phyloP scores from a whole-genome alignment of 495 filamentous ascomycete genomes.

The Penicillium parvum region DNA sequence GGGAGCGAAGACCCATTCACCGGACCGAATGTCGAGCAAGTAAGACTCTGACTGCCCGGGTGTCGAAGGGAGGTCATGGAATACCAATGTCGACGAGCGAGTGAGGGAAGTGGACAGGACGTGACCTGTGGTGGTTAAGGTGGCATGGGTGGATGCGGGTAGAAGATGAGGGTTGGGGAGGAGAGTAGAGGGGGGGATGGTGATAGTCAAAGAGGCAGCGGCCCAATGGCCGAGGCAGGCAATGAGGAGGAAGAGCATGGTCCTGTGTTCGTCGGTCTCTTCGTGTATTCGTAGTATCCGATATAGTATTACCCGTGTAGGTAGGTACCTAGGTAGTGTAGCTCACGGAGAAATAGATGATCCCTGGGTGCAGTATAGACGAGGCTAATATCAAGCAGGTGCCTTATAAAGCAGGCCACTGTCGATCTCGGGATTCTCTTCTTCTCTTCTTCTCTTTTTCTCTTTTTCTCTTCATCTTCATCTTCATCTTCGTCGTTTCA shows the following conservation, averaged over 20 bases:
- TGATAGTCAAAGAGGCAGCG: conserved; percentile 32
- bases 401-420: too few species aligned
- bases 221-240: conserved; percentile 11
- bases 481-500: too few species aligned
- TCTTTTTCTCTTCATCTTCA: too few species aligned
- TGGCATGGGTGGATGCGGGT: conserved; percentile 52
- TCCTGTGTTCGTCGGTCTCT: too few species aligned
- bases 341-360: neutral
- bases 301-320: too few species aligned
- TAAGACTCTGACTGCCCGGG: conserved; percentile 63
- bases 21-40: conserved; percentile 70
- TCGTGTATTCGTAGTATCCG: too few species aligned
- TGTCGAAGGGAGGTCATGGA: conserved; percentile 49
- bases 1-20: conserved; percentile 67
- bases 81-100: conserved; percentile 63
- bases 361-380: neutral
- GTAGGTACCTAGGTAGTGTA: neutral
- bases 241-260: conserved; percentile 7
- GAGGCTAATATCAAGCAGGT: too few species aligned
- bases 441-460: too few species aligned
- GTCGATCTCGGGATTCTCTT: too few species aligned
- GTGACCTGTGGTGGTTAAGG: conserved; percentile 60
- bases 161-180: conserved; percentile 40
- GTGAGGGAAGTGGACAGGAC: conserved; percentile 59
- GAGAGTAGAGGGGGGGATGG: conserved; percentile 45